These are phyloP conservation scores for Phoenix roebelenii DNA, from an alignment of 176 grass and related monocot species.

Conservation along the genomic window DNA sequence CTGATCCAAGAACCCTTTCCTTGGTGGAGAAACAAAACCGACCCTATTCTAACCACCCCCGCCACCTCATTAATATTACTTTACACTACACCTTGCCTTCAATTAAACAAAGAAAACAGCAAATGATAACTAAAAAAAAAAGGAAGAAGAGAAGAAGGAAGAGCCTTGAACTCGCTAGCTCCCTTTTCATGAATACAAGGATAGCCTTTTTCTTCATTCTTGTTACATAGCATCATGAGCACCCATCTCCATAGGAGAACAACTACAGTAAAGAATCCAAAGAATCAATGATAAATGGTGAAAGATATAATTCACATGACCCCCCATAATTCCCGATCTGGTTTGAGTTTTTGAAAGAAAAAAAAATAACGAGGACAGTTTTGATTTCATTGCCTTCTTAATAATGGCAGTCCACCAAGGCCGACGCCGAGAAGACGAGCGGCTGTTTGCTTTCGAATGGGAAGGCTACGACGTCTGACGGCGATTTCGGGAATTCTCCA, in stretches of 20 bases:
- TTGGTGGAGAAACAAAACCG: constrained; percentile 22
- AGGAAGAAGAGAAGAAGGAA: not conserved
- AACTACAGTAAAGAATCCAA: too few relatives aligned
- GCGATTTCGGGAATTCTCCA: not conserved
- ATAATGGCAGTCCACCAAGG: not conserved
- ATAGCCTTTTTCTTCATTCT: too few relatives aligned
- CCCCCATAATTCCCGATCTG: too few relatives aligned
- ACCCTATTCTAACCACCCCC: not conserved
- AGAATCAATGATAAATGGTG: too few relatives aligned
- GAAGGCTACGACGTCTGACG: not conserved
- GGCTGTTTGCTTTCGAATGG: constrained; percentile 1
- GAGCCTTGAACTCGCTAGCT: not conserved
- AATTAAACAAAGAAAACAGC: not conserved
- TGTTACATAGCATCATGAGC: too few relatives aligned
- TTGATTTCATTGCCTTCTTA: too few relatives aligned
- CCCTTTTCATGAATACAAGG: not conserved
- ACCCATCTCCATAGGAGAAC: too few relatives aligned
- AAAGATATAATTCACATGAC: too few relatives aligned
- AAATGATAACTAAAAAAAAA: not conserved
- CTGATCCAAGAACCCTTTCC: constrained; percentile 14
- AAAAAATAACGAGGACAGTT: too few relatives aligned
- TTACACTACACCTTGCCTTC: not conserved
- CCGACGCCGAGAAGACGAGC: constrained; percentile 10
- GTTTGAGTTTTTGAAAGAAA: too few relatives aligned
- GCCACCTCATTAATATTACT: not conserved